Evolutionary conservation across 1,284 basidiomycete species (phyloP), one percentile per base, ranked within the genome.

Genomic region (Marasmius tenuissimus): DNA sequence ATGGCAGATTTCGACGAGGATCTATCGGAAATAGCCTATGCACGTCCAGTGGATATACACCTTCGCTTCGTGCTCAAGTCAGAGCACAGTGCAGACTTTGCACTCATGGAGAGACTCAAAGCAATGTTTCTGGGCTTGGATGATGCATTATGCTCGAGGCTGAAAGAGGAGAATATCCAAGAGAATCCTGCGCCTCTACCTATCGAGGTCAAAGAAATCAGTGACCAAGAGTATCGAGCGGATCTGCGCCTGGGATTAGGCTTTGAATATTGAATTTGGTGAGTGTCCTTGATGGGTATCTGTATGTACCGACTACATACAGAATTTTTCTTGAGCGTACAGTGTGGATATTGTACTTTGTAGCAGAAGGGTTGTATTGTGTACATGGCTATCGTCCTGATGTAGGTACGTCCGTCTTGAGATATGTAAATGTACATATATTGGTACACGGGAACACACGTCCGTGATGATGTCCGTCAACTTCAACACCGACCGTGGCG

Each of bases 1-100:
- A 54, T 54, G 52, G 38, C 52, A 14, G 52, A 54, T n/a, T 54
- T 54, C 8, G 52, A 54, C 18, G 52, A 54, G n/a, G 52, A 54
- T 37, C 34, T 54, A 11, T 33, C 52, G 9, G 38, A 33, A 16
- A n/a, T 54, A 3, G 33, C 52, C 34, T 37, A 12, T 8, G 35
- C 52, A 14, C 34, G 38, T 35, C 35, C 52, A n/a, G 52, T 54
- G 12, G 27, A 54, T 12, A 54, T 54, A 11, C 10, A 37, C 7
- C 8, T 54, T 20, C 52, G 52, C 27, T 54, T 54, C 16, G 52
- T 54, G 34, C 52, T 54, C 52, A 54, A 54, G 14, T 54, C 52
- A 10, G 52, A 54, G 52, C 52, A 54, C 20, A 54, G 52, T 35
- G 52, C 34, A 11, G 52, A 37, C 18, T 54, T 54, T n/a, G 52